These are phyloP conservation scores for Alternaria postmessia DNA, from an alignment of 2,329 filamentous ascomycete species.

Conservation along the genomic window DNA sequence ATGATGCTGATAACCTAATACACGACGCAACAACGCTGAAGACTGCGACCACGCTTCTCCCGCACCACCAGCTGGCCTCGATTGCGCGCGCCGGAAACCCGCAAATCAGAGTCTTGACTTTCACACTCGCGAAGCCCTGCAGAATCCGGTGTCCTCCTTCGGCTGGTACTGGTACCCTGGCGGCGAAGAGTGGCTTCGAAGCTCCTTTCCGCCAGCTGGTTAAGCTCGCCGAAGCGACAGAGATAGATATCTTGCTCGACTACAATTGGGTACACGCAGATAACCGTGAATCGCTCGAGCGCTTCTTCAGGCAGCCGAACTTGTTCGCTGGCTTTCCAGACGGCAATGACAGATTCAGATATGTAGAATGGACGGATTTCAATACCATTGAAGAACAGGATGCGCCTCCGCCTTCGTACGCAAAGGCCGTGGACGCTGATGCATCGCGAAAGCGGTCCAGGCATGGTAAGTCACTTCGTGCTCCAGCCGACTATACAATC, in stretches of 20 bases:
- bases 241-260: conserved; percentile 24
- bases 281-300: conserved; percentile 12
- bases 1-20: conserved; percentile 27
- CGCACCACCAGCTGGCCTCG: conserved; percentile 11
- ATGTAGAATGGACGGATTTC: conserved; percentile 19
- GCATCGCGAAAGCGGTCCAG: conserved; percentile 20
- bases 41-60: neutral
- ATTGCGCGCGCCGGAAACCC: conserved; percentile 22
- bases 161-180: neutral
- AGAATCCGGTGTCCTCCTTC: conserved; percentile 16
- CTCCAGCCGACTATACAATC: neutral
- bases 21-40: conserved; percentile 16
- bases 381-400: conserved; percentile 5
- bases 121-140: conserved; percentile 14
- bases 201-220: conserved; percentile 13
- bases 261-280: conserved; percentile 26
- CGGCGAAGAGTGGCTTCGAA: conserved; percentile 12
- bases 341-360: conserved; percentile 5
- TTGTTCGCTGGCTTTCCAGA: conserved; percentile 17
- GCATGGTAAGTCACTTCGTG: conserved; percentile 12
- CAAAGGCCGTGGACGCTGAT: neutral
- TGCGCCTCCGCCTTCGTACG: conserved; percentile 21
- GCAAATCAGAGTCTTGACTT: conserved; percentile 17
- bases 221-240: conserved; percentile 22
- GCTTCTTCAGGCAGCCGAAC: conserved; percentile 16